Percentiles rank a stretch among this genome's conserved stretches.
Conservation (phyloP, 106 monocot genomes). For the Agapanthus africanus region DNA sequence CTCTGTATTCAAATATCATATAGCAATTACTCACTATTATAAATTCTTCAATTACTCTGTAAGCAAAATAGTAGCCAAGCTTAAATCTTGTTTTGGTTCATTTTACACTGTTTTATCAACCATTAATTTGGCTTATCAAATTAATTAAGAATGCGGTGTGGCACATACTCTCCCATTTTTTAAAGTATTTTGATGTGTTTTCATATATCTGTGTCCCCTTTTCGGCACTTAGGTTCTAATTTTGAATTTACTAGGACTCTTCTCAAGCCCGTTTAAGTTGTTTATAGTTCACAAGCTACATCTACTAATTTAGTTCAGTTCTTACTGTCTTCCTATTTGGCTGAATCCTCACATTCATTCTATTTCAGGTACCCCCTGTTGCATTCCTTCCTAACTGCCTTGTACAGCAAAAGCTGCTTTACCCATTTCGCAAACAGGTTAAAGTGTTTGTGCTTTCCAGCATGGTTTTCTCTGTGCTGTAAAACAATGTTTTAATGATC, state of each 20-base stretch:
- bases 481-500: too few species aligned
- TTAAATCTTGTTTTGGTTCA: not conserved
- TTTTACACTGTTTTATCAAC: not conserved
- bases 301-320: not conserved
- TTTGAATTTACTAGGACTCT: not conserved
- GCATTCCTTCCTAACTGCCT: constrained; percentile 79
- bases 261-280: not conserved
- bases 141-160: not conserved
- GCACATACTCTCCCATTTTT: not conserved
- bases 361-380: constrained; percentile 77
- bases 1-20: not conserved
- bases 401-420: constrained; percentile 69
- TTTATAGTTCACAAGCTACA: not conserved
- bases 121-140: not conserved
- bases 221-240: not conserved
- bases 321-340: not conserved
- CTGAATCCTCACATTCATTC: constrained; percentile 3
- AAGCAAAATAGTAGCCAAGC: not conserved
- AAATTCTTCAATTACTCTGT: not conserved
- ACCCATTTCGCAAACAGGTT: constrained; percentile 90
- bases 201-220: not conserved
- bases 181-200: not conserved
- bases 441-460: not conserved
- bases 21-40: not conserved
- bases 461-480: not conserved